phyloP scores from a whole-genome alignment of 2,329 filamentous ascomycete genomes.

The Setomelanomma holmii region DNA sequence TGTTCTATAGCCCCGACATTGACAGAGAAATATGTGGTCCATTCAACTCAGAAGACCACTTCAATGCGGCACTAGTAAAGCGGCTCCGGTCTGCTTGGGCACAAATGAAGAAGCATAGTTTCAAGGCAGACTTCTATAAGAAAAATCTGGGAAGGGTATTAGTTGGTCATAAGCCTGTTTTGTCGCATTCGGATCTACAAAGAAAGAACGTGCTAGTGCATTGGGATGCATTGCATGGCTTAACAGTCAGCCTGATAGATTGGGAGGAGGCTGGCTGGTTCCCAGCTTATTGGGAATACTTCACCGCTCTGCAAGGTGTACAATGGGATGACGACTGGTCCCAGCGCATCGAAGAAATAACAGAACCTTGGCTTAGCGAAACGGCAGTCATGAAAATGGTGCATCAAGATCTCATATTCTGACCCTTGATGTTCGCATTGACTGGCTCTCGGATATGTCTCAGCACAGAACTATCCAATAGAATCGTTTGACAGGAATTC shows the following conservation, averaged over 20 bases:
- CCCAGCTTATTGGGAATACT: conserved; percentile 19
- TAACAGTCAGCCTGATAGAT: conserved; percentile 14
- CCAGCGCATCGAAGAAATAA: conserved; percentile 14
- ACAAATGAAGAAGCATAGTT: conserved; percentile 5
- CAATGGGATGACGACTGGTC: conserved; percentile 18
- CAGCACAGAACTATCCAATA: not conserved
- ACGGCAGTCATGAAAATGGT: conserved; percentile 14
- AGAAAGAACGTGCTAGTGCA: conserved; percentile 15
- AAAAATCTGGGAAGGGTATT: conserved; percentile 11
- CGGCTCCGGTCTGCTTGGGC: conserved; percentile 1
- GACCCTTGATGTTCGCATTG: conserved; percentile 3
- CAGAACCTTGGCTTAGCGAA: conserved; percentile 11
- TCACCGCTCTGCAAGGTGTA: conserved; percentile 10
- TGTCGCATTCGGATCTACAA: conserved; percentile 17
- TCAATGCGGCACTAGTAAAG: conserved; percentile 13
- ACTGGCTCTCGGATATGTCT: not conserved
- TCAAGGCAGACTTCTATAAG: conserved; percentile 14
- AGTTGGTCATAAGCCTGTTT: conserved; percentile 6
- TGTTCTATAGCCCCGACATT: conserved; percentile 8
- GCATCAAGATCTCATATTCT: conserved; percentile 19
- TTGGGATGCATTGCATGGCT: conserved; percentile 4
- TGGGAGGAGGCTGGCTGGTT: conserved; percentile 18
- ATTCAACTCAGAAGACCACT: conserved; percentile 9
- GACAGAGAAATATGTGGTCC: conserved; percentile 13
- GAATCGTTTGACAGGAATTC: too few relatives aligned